Base-by-base conservation (phyloP, 345 rosid species). In the Populus ilicifolia region DNA sequence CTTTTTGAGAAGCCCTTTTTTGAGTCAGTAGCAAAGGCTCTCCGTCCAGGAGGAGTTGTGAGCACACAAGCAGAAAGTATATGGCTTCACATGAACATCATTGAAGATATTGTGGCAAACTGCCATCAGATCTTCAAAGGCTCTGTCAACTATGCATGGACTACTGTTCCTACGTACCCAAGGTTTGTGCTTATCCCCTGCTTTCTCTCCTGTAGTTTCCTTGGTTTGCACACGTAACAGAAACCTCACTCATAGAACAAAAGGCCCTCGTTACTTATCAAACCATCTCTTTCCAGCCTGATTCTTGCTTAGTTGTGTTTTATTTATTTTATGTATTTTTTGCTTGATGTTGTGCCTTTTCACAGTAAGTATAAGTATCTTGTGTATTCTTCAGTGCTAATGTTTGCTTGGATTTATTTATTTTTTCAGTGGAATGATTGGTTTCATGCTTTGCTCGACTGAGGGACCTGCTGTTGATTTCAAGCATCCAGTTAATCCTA, bases 21-120 rank as follows among this genome's bases (percentile, higher is more conserved):
- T 71, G 79, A 84, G 85, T 85, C 97, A 0, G 90, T 95, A 68
- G 90, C 93, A 6, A 92, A 80, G 86, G 99, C 98, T 80, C 97
- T 95, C 78, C 93, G 98, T 73, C 98, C 99, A 18, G 99, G 99
- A 68, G 99, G 99, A 50, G 98, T 95, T 69, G 89, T 92, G 72
- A 89, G 94, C 77, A 93, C 99, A 59, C 99, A 95, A 54, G 98
- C 98, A 67, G 99, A 95, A 82, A 95, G 98, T 79, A 87, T 95
- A 71, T 95, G 99, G 99, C 98, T 95, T 78, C 99, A 95, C 91
- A 95, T 95, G 98, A 90, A 93, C 87, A 93, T 95, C 72, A 95
- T 95, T 0, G 97, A 92, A 84, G 97, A 89, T 82, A 92, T 95
- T 81, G 96, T 95, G 54, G 75, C 89, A 35, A 90, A 93, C 82